Evolutionary conservation across 495 filamentous ascomycete genomes (phyloP), one percentile per base, ranked within the genome.

Genomic region (Annulohypoxylon bovei): DNA sequence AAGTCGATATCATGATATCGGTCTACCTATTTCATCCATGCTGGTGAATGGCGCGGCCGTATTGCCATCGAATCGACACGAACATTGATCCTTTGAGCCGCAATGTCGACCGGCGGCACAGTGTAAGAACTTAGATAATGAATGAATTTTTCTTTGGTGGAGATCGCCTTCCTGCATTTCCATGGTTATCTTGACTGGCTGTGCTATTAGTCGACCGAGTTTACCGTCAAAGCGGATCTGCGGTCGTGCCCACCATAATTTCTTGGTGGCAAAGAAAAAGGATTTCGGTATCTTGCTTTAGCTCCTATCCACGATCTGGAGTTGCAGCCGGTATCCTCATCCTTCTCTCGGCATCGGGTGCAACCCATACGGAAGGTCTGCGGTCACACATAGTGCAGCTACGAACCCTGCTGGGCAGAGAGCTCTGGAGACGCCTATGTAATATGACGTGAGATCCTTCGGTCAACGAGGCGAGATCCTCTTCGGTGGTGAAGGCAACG

Each of bases 401-500:
- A 1, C 33, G 32, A 28, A 39, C 64, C 64, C 22, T 58, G 58
- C 46, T 52, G 27, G n/a, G 27, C 27, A 49, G 4, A 42, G 39
- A 20, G n/a, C n/a, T 52, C 58, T 49, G 52, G 27, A 46, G 53
- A 67, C 28, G 50, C 46, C 63, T 55, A 68, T 65, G 55, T 62
- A 62, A 57, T 68, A 72, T 72, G 70, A 72, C 70, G 70, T 72
- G 70, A 72, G 70, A 72, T 68, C 54, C 14, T 61, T 72, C 70
- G 70, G 70, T 72, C 70, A 65, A 72, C 55, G n/a, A 65, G 47
- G 60, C 35, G 25, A 68, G 27, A 65, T 72, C 65, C 60, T 72
- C 25, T 42, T 64, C 28, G 64, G 54, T 65, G 59, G 54, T 72
- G 53, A 58, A 65, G 37, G 60, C 49, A 68, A 60, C 49, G 64